Conservation (phyloP, 2,329 filamentous ascomycete genomes). For the Colletotrichum sojae region DNA sequence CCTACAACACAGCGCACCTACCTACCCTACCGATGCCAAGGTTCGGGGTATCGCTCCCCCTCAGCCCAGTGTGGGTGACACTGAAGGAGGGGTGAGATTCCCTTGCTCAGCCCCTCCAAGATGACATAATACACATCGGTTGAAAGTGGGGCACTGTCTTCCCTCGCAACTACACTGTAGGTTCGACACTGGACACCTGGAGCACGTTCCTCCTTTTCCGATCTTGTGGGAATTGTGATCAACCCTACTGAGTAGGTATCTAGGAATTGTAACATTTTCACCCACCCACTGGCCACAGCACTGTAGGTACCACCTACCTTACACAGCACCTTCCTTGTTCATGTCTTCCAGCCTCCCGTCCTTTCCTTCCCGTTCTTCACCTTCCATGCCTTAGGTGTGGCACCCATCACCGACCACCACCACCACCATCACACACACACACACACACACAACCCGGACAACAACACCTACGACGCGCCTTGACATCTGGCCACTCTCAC, state of each 20-base stretch:
- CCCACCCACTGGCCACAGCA: background rate
- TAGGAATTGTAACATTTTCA: too few relatives aligned
- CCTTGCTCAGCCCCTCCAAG: constrained; percentile 15
- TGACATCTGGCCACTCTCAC: constrained; percentile 17
- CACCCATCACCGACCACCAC: background rate
- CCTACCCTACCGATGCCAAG: too few relatives aligned
- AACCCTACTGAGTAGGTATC: background rate
- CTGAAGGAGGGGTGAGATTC: background rate
- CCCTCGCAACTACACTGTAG: too few relatives aligned
- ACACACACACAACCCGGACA: constrained; percentile 1
- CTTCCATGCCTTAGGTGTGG: background rate
- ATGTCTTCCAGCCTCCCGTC: too few relatives aligned
- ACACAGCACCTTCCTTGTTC: background rate
- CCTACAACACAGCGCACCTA: too few relatives aligned
- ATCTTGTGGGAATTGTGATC: constrained; percentile 31
- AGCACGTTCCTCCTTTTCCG: constrained; percentile 20
- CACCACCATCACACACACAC: background rate
- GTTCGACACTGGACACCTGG: too few relatives aligned
- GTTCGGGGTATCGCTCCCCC: too few relatives aligned
- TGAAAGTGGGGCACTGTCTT: constrained; percentile 2
- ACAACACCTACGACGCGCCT: constrained; percentile 1
- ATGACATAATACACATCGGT: constrained; percentile 8
- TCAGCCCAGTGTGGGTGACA: too few relatives aligned
- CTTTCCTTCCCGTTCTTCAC: background rate
- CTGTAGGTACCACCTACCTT: background rate